Base-by-base conservation (phyloP, 2,329 filamentous ascomycete species). In the Mycosphaerelloides madeirae region DNA sequence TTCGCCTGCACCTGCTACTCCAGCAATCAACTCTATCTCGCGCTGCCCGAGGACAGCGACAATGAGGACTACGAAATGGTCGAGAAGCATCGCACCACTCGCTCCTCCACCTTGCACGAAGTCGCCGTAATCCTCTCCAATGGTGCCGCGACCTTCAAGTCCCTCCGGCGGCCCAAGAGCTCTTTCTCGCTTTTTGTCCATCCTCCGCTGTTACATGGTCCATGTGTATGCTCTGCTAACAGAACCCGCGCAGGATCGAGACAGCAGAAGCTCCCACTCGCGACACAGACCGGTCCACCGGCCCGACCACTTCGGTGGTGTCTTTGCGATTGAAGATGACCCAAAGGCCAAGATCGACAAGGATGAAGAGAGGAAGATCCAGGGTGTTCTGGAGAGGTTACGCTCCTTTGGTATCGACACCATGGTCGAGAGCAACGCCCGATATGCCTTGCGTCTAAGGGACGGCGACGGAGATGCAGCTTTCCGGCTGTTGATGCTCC, bases 391-490 rank as follows among this genome's bases (percentile, higher is more conserved):
- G 44, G 68, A 75, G 35, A 71, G 74, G 35, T 62, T 84, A 20
- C 64, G 73, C 31, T 63, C 70, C 15, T 66, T 69, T 48, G 80
- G 80, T 33, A 77, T 80, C 48, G 68, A 72, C 4, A 70, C 66
- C 9, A 65, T 84, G 70, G 65, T 77, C 71, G 70, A 81, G 47
- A 69, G 76, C 34, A 86, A 94, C 41, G 73, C 79, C 31, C 68
- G 72, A 44, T 81, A 83, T 68, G 79, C 79, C 1, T 66, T 85
- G 18, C 68, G 75, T 37, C 80, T 80, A 13, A 79, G 83, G 25
- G 74, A 80, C 19, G 82, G 85, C 39, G 81, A 95, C 62, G 68
- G 80, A 15, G 81, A 87, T 38, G 84, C 81, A 59, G 85, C 90
- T 3, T 80, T 86, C 56, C 81, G 88, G 41, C 74, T 96, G 48